phyloP scores from a whole-genome alignment of 805 yeast species.

The Candida chauliodis region DNA sequence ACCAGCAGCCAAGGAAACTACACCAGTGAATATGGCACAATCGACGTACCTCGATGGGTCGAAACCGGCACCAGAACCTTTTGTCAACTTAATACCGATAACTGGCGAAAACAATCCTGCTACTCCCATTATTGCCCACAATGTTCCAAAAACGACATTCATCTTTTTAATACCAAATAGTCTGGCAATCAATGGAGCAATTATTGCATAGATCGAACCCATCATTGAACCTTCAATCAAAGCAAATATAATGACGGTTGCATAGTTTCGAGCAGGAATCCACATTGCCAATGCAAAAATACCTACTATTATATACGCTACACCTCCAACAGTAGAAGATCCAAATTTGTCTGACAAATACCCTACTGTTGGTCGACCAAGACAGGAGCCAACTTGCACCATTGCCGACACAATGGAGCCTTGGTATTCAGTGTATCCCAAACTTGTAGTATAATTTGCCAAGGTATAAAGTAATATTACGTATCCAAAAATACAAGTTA shows the following conservation, averaged over 20 bases:
- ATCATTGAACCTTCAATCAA: constrained; percentile 52
- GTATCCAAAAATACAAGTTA: constrained; percentile 56
- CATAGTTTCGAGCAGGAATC: constrained; percentile 52
- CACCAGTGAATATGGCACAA: constrained; percentile 59
- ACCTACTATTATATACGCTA: constrained; percentile 22
- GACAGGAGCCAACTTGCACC: constrained; percentile 53
- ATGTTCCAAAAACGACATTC: constrained; percentile 46
- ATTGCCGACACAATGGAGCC: constrained; percentile 59
- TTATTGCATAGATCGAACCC: constrained; percentile 60
- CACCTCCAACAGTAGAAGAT: constrained; percentile 40
- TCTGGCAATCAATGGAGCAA: constrained; percentile 49
- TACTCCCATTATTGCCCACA: constrained; percentile 51
- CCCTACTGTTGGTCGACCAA: constrained; percentile 59
- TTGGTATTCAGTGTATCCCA: constrained; percentile 53
- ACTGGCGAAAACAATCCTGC: constrained; percentile 57
- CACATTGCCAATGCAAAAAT: constrained; percentile 35
- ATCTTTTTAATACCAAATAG: constrained; percentile 53
- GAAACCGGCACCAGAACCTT: constrained; percentile 17
- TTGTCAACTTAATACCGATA: constrained; percentile 52
- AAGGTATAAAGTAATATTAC: constrained; percentile 56
- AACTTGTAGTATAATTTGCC: constrained; percentile 55
- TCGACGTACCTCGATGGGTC: constrained; percentile 47
- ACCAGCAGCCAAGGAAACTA: constrained; percentile 47
- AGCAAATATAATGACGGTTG: constrained; percentile 52
- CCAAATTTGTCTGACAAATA: constrained; percentile 49